Base-by-base conservation (phyloP, 2,329 filamentous ascomycete species). In the Davidsoniella neocaledoniae region DNA sequence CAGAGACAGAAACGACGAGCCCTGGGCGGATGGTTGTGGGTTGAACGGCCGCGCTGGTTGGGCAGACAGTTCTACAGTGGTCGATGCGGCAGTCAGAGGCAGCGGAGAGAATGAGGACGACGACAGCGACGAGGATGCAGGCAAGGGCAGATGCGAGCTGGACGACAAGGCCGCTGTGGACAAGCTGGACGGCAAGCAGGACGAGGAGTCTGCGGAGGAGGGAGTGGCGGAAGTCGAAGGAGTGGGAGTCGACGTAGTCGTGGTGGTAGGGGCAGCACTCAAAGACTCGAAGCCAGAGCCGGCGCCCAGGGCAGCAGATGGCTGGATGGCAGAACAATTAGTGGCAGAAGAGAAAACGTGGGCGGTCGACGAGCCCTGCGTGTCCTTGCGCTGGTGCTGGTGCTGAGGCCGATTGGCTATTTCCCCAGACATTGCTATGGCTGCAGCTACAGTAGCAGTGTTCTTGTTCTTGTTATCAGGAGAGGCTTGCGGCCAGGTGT, bases 241-340 rank as follows among this genome's bases (percentile, higher is more conserved):
- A 51, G 54, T 53, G 50, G 46, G 48, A 52, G 53, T 48, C 33
- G 44, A 46, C 33, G 44, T 46, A 46, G 44, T 25, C 37, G 46
- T 14, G 55, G 50, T 48, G 44, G 53, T 52, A 38, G 49, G 46
- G 46, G 54, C 49, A 53, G 55, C 52, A 56, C 57, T 51, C 56
- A 56, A 45, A 54, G 47, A 42, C 38, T 33, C 46, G 38, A 39
- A 39, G 36, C 36, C 36, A 46, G 36, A 39, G 19, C n/a, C 19
- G 39, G 19, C n/a, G 44, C 44, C 19, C 19, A 38, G 33, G 38
- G 44, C 44, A 29, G 7, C 44, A 37, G 12, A 19, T 39, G 44
- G 44, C 29, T 33, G 29, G 12, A 33, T 9, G 29, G 12, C 29
- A 33, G 29, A 33, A 33, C 29, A 10, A 33, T 33, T 33, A 33